Conservation (phyloP, 2,329 filamentous ascomycete genomes). For the Laburnicola sp. region DNA sequence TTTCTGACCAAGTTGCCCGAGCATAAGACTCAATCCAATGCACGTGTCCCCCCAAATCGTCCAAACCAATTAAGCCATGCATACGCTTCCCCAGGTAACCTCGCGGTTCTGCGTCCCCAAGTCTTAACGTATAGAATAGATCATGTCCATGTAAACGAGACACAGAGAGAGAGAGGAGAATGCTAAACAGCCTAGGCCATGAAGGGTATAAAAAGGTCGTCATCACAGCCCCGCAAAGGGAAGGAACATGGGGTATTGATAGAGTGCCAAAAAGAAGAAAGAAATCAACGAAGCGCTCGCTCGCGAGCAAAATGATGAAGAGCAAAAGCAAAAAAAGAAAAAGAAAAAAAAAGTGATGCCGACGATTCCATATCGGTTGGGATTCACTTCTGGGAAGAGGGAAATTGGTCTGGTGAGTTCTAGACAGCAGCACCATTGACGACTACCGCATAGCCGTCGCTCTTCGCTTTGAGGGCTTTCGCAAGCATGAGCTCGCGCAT, state of each 20-base stretch:
- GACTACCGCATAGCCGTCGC: slow-evolving; percentile 78
- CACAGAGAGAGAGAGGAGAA: slow-evolving; percentile 16
- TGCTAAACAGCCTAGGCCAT: slow-evolving; percentile 1
- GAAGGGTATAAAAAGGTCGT: slow-evolving; percentile 39
- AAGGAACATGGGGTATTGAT: slow-evolving; percentile 15
- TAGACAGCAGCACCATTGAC: slow-evolving; percentile 64
- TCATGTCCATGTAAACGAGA: slow-evolving; percentile 7
- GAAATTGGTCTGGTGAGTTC: neutral
- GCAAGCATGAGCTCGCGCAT: slow-evolving; percentile 92
- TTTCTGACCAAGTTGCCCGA: neutral
- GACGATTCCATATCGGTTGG: slow-evolving; percentile 3
- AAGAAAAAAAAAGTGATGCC: slow-evolving; percentile 7
- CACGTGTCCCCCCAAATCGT: neutral
- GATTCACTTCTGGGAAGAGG: neutral
- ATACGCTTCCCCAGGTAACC: slow-evolving; percentile 5
- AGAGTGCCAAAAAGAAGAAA: slow-evolving; percentile 11
- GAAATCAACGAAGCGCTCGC: slow-evolving; percentile 19
- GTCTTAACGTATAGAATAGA: slow-evolving; percentile 21
- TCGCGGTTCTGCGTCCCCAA: slow-evolving; percentile 27
- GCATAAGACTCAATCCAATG: no score
- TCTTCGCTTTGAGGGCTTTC: slow-evolving; percentile 83
- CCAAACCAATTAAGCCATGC: neutral
- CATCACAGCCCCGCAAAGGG: slow-evolving; percentile 17
- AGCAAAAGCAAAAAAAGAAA: slow-evolving; percentile 2
- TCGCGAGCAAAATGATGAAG: slow-evolving; percentile 18